Evolutionary conservation across 768 basidiomycete species (phyloP), one percentile per base, ranked within the genome.

Genomic region (Suillus occidentalis): DNA sequence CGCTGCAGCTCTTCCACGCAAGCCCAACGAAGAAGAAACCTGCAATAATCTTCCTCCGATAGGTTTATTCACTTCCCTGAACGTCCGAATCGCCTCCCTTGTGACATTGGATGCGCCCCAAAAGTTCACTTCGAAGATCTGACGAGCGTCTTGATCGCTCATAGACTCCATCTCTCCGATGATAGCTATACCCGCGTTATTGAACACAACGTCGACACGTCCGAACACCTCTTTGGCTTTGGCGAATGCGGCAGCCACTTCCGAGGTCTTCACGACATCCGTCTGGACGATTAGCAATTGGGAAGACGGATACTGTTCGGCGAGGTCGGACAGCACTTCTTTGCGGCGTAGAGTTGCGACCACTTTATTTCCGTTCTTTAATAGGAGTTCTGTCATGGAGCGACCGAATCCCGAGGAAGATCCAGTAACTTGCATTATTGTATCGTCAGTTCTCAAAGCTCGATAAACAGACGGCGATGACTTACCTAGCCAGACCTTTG

Each of bases 291-390:
- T 65, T 60, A 77, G 18, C 37, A 69, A 49, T 18, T 64, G 58
- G 0, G 67, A 55, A 25, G 66, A 14, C 1, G 67, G 40, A 60
- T 71, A 72, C 20, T 62, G 14, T 6, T 63, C 42, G 7, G 61
- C 42, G 22, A 77, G 73, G 43, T 71, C 69, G 6, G 28, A 40
- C 4, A 62, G 39, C 14, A 22, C 61, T 50, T 65, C 64, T 25
- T 78, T 79, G 57, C 69, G 76, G 58, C 82, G 79, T 31, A 79
- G 69, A 25, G 81, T 80, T 18, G 82, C 81, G 60, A 80, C 72
- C 56, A 72, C 80, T 8, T 56, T 75, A 60, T 79, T 78, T 31
- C 79, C 80, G 4, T 70, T 69, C 16, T 59, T 60, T 22, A 82
- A 74, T 16, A 72, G 74, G 22, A 47, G 42, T 63, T 77, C 73